A percentile compares a stretch with the other conserved stretches of the same genome.
These are phyloP conservation scores for Brettanomyces custersianus DNA, from an alignment of 805 yeast species.

Conservation along the genomic window DNA sequence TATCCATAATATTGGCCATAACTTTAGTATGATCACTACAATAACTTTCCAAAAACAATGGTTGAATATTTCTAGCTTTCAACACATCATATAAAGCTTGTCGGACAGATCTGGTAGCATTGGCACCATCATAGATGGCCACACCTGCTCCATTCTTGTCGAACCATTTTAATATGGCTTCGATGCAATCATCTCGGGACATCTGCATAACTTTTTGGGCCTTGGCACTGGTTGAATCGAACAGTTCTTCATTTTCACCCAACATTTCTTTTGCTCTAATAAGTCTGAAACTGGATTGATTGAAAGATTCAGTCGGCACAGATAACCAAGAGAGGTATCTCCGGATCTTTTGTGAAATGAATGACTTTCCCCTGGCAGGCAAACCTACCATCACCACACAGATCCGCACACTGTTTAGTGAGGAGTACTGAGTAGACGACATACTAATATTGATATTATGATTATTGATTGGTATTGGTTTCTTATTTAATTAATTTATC, in stretches of 20 bases:
- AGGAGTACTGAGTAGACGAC: conserved; percentile 25
- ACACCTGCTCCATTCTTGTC: conserved; percentile 60
- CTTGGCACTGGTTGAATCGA: conserved; percentile 47
- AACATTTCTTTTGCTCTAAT: conserved; percentile 46
- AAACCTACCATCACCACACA: conserved; percentile 87
- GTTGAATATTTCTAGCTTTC: conserved; percentile 62
- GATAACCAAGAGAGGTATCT: conserved; percentile 90
- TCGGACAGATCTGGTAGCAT: conserved; percentile 70
- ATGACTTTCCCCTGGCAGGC: conserved; percentile 89
- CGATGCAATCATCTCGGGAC: conserved; percentile 64
- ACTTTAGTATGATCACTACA: conserved; percentile 79
- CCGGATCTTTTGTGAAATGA: conserved; percentile 89
- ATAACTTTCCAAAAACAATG: conserved; percentile 87
- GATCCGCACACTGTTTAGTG: conserved; percentile 62
- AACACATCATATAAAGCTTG: conserved; percentile 46
- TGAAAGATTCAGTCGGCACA: conserved; percentile 77
- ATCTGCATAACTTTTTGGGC: conserved; percentile 32
- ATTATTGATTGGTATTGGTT: too few relatives aligned
- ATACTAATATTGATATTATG: too few relatives aligned
- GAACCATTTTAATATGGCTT: conserved; percentile 85
- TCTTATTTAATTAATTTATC: too few relatives aligned
- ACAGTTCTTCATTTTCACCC: conserved; percentile 55
- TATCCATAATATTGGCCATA: conserved; percentile 73
- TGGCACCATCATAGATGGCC: conserved; percentile 91
- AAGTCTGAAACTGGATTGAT: conserved; percentile 82